These are phyloP conservation scores for Delitschia confertaspora DNA, from an alignment of 495 filamentous ascomycete genomes.

Conservation along the genomic window DNA sequence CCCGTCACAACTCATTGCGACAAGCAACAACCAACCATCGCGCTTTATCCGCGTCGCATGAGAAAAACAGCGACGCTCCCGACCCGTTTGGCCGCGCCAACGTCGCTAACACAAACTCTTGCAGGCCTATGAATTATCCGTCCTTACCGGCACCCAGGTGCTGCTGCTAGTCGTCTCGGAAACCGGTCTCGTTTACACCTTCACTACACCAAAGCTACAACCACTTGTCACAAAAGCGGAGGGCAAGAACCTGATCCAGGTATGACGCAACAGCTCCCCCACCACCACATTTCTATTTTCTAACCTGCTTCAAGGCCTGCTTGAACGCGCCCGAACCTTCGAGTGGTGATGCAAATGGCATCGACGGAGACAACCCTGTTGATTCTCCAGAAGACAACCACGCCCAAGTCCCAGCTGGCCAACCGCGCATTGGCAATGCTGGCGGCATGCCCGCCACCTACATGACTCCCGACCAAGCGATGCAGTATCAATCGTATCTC, in stretches of 20 bases:
- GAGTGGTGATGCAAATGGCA: constrained; percentile 77
- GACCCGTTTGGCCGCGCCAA: constrained; percentile 2
- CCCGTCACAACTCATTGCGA: constrained; percentile 14
- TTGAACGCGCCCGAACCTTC: constrained; percentile 94
- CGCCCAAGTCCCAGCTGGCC: constrained; percentile 28
- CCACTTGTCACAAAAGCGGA: constrained; percentile 98
- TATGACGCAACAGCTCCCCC: constrained; percentile 36
- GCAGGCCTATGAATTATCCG: constrained; percentile 95
- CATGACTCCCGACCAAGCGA: constrained; percentile 33
- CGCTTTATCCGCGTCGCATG: constrained; percentile 23
- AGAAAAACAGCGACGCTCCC: too few relatives aligned
- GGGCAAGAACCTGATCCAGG: constrained; percentile 99
- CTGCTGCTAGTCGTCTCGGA: constrained; percentile 95
- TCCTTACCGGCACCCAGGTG: constrained; percentile 96
- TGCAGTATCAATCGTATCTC: constrained; percentile 39
- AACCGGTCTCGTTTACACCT: constrained; percentile 97
- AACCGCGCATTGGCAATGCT: constrained; percentile 17
- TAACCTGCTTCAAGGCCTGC: constrained; percentile 59
- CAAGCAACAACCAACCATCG: not conserved
- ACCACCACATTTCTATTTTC: constrained; percentile 13
- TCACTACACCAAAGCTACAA: constrained; percentile 98
- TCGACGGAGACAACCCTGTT: constrained; percentile 51
- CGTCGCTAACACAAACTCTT: constrained; percentile 16
- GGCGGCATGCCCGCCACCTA: constrained; percentile 30
- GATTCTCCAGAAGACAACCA: constrained; percentile 39